A percentile compares a stretch with the other conserved stretches of the same genome.
phyloP scores from a whole-genome alignment of 768 basidiomycete genomes.

The Russula compacta region DNA sequence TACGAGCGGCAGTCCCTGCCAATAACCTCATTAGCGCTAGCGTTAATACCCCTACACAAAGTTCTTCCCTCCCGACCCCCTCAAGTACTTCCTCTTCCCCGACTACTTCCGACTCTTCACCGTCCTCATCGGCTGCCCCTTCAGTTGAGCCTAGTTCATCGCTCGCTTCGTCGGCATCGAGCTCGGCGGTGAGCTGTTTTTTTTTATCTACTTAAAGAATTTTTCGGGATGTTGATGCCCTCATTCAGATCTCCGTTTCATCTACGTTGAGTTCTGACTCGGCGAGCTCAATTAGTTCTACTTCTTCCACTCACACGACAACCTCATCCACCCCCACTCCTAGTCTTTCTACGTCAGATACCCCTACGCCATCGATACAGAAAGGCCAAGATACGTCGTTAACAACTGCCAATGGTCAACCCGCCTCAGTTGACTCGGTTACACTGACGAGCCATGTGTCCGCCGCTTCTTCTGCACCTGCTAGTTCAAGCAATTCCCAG shows the following conservation, averaged over 20 bases:
- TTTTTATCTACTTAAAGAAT: neutral
- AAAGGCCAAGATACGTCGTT: slow-evolving; percentile 17
- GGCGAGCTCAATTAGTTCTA: slow-evolving; percentile 24
- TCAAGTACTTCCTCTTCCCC: slow-evolving; percentile 13
- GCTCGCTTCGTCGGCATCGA: neutral
- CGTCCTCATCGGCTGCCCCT: slow-evolving; percentile 14
- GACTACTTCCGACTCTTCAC: slow-evolving; percentile 1
- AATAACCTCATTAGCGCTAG: slow-evolving; percentile 5
- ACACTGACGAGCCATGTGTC: slow-evolving; percentile 21
- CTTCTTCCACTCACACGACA: slow-evolving; percentile 21
- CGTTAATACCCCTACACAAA: slow-evolving; percentile 29
- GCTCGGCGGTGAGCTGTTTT: slow-evolving; percentile 7
- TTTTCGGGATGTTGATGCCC: neutral
- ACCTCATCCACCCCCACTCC: slow-evolving; percentile 16
- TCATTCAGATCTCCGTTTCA: neutral
- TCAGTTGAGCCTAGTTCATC: slow-evolving; percentile 2
- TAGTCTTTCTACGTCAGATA: slow-evolving; percentile 4
- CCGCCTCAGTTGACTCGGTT: slow-evolving; percentile 22
- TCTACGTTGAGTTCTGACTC: slow-evolving; percentile 13
- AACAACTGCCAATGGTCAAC: slow-evolving; percentile 7
- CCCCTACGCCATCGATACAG: slow-evolving; percentile 20
- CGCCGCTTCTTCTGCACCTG: slow-evolving; percentile 19
- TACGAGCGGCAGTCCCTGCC: slow-evolving; percentile 36
- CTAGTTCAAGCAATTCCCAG: slow-evolving; percentile 24
- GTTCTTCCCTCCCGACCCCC: slow-evolving; percentile 8